These are phyloP conservation scores for Yamadazyma triangularis DNA, from an alignment of 1,139 yeast genomes.

Conservation along the genomic window DNA sequence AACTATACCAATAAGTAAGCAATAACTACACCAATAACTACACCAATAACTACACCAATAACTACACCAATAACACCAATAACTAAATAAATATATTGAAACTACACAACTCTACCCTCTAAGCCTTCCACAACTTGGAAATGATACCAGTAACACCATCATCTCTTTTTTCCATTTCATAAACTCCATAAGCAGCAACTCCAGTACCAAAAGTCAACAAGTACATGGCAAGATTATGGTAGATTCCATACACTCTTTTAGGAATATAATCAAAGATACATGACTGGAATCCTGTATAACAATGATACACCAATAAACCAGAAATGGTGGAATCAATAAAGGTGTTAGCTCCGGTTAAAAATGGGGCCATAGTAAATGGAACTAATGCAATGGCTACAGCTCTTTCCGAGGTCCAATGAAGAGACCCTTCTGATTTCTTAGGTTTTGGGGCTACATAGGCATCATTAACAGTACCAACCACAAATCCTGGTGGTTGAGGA, in stretches of 20 bases:
- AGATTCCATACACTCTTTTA: conserved; percentile 69
- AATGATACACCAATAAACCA: conserved; percentile 62
- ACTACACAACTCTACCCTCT: too few species aligned
- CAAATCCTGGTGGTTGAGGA: conserved; percentile 65
- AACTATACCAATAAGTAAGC: too few species aligned
- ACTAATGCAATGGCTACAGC: conserved; percentile 59
- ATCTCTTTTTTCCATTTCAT: conserved; percentile 68
- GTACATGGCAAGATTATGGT: conserved; percentile 62
- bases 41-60: too few species aligned
- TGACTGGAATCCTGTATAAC: conserved; percentile 76
- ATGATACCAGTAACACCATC: conserved; percentile 37
- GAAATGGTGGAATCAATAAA: conserved; percentile 66
- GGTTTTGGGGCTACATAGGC: conserved; percentile 64
- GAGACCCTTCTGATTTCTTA: conserved; percentile 68
- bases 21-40: too few species aligned
- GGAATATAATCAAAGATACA: conserved; percentile 92
- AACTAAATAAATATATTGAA: too few species aligned
- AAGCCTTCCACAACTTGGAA: conserved; percentile 39
- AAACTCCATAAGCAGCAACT: conserved; percentile 73
- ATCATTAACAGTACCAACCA: conserved; percentile 77
- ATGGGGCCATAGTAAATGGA: conserved; percentile 74
- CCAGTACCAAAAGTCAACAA: conserved; percentile 68
- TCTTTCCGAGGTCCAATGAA: conserved; percentile 87
- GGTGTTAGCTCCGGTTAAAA: conserved; percentile 67
- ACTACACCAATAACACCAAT: too few species aligned